Evolutionary conservation across 1,284 basidiomycete genomes (phyloP).

Genomic region (Polyporus tsugae): DNA sequence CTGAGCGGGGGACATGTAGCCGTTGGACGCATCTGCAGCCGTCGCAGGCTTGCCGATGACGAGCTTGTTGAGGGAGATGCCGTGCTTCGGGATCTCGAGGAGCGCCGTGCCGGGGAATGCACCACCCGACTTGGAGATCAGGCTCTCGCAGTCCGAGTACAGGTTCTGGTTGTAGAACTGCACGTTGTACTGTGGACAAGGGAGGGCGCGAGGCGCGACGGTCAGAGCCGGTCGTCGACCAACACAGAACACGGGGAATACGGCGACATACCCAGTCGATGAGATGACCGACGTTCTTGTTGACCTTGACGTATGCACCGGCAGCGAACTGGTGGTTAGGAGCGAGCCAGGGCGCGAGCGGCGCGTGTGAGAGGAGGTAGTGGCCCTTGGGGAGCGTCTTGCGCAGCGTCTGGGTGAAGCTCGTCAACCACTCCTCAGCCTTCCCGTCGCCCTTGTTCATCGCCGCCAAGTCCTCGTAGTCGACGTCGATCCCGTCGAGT

Average conservation of each 20-base stretch:
- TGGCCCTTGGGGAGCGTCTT: constrained; percentile 42
- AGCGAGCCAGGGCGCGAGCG: constrained; percentile 65
- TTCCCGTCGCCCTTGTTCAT: constrained; percentile 48
- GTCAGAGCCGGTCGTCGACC: not conserved
- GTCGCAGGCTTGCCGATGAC: constrained; percentile 67
- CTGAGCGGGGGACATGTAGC: constrained; percentile 59
- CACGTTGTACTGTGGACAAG: constrained; percentile 49
- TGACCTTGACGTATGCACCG: constrained; percentile 68
- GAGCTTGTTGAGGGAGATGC: constrained; percentile 55
- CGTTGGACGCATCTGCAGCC: constrained; percentile 54
- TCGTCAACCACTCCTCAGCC: constrained; percentile 52
- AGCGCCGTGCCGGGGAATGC: constrained; percentile 41
- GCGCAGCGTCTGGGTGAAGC: constrained; percentile 45
- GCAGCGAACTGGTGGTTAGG: constrained; percentile 53
- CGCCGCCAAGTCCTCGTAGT: constrained; percentile 61
- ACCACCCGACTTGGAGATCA: constrained; percentile 49
- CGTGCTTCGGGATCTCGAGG: constrained; percentile 66
- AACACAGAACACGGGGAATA: not conserved
- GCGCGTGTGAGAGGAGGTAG: constrained; percentile 47
- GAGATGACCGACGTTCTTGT: constrained; percentile 58
- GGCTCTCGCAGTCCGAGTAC: constrained; percentile 58
- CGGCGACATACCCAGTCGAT: constrained; percentile 46
- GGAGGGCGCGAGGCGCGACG: too few species aligned
- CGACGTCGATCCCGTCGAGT: constrained; percentile 64
- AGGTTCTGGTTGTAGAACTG: constrained; percentile 63